These are phyloP conservation scores for Wickerhamiella vanderwaltii DNA, from an alignment of 805 yeast genomes.

Conservation along the genomic window DNA sequence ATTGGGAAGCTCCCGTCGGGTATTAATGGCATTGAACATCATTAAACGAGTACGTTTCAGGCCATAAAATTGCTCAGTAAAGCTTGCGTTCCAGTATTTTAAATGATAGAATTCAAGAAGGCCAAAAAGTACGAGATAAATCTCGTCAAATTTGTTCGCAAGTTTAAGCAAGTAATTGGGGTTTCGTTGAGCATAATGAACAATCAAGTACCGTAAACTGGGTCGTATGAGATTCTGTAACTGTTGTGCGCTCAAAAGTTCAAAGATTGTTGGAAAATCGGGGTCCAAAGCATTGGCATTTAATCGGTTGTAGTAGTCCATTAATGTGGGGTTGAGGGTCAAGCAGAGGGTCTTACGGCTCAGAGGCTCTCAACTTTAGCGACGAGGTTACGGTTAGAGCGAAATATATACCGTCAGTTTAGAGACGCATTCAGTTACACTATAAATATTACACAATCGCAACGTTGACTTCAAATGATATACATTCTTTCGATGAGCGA, in stretches of 20 bases:
- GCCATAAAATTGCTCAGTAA: slow-evolving; percentile 89
- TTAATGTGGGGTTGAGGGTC: slow-evolving; percentile 24
- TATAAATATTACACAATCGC: too few species aligned
- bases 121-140: slow-evolving; percentile 49
- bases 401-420: too few species aligned
- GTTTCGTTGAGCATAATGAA: slow-evolving; percentile 65
- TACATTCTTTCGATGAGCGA: too few species aligned
- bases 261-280: slow-evolving; percentile 77
- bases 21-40: slow-evolving; percentile 21
- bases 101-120: slow-evolving; percentile 60
- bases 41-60: slow-evolving; percentile 45
- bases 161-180: slow-evolving; percentile 56
- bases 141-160: slow-evolving; percentile 65
- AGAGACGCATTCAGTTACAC: too few species aligned
- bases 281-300: slow-evolving; percentile 67
- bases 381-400: too few species aligned
- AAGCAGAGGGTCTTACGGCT: too few species aligned
- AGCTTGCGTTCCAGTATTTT: slow-evolving; percentile 65
- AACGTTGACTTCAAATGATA: too few species aligned
- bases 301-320: slow-evolving; percentile 72
- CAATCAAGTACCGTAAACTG: slow-evolving; percentile 64
- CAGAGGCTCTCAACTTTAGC: too few species aligned
- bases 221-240: slow-evolving; percentile 69
- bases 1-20: slow-evolving; percentile 25
- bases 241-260: slow-evolving; percentile 70